These are phyloP conservation scores for Trichoderma simmonsii DNA, from an alignment of 2,329 filamentous ascomycete species.

Conservation along the genomic window DNA sequence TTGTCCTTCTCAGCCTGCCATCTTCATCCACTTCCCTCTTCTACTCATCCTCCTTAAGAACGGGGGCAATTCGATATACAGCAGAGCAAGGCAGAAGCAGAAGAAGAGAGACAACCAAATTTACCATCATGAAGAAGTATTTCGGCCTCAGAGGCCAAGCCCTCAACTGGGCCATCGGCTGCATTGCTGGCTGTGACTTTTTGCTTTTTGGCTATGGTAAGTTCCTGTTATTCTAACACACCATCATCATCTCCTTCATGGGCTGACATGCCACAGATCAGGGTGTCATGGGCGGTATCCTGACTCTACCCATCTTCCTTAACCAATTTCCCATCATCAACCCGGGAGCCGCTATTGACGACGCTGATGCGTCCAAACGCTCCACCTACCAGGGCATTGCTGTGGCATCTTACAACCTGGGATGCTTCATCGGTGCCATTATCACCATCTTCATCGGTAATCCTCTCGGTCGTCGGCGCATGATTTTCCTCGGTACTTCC, in stretches of 20 bases:
- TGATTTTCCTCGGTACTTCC: slow-evolving; percentile 57
- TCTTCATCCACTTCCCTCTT: neutral
- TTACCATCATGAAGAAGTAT: slow-evolving; percentile 41
- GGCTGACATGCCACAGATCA: slow-evolving; percentile 53
- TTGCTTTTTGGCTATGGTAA: slow-evolving; percentile 58
- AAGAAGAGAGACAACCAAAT: neutral
- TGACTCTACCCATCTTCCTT: slow-evolving; percentile 63
- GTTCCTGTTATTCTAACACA: neutral
- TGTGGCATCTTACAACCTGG: slow-evolving; percentile 57
- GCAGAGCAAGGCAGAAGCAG: neutral
- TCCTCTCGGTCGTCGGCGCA: slow-evolving; percentile 55
- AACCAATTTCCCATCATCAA: slow-evolving; percentile 53
- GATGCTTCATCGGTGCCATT: slow-evolving; percentile 61
- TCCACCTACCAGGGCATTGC: slow-evolving; percentile 54
- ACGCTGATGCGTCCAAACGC: slow-evolving; percentile 37
- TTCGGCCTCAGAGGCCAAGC: slow-evolving; percentile 63
- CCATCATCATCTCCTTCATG: neutral
- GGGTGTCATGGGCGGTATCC: slow-evolving; percentile 71
- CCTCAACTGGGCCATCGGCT: slow-evolving; percentile 66
- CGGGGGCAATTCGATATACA: neutral
- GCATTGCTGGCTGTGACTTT: slow-evolving; percentile 72
- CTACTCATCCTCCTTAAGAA: neutral
- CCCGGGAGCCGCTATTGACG: slow-evolving; percentile 39
- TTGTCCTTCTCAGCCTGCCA: neutral
- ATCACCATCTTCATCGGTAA: slow-evolving; percentile 66